phyloP scores from a whole-genome alignment of 1,139 yeast species.

The Blastobotrys buckinghamii region DNA sequence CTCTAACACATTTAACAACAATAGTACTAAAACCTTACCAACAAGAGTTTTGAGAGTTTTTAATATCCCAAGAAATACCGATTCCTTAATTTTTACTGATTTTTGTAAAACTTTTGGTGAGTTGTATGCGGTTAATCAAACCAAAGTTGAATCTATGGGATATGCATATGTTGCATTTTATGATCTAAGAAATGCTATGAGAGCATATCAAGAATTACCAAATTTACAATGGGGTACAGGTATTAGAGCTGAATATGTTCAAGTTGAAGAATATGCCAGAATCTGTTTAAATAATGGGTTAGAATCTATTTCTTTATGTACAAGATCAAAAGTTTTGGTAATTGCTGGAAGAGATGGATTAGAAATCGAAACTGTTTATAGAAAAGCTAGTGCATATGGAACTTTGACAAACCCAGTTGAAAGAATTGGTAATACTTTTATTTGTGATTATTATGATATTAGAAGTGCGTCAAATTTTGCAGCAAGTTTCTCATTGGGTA shows the following conservation, averaged over 20 bases:
- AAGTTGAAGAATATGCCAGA: slow-evolving; percentile 17
- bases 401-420: slow-evolving; percentile 6
- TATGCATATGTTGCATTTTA: slow-evolving; percentile 22
- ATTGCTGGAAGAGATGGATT: slow-evolving; percentile 2
- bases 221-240: slow-evolving; percentile 1
- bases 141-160: slow-evolving; percentile 14
- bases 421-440: slow-evolving; percentile 26
- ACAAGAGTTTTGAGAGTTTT: slow-evolving; percentile 11
- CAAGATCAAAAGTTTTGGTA: slow-evolving; percentile 12
- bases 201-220: slow-evolving; percentile 19
- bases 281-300: slow-evolving; percentile 15
- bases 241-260: slow-evolving; percentile 12
- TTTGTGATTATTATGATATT: slow-evolving; percentile 36
- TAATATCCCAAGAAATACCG: slow-evolving; percentile 12
- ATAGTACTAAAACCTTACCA: neutral
- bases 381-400: slow-evolving; percentile 9
- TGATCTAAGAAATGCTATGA: slow-evolving; percentile 26
- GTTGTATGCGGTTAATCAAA: slow-evolving; percentile 7
- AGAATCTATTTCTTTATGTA: slow-evolving; percentile 10
- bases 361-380: neutral
- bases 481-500: slow-evolving; percentile 11
- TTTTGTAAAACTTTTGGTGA: slow-evolving; percentile 17
- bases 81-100: slow-evolving; percentile 11
- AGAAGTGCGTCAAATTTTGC: slow-evolving; percentile 28
- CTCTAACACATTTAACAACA: neutral